Conservation (phyloP, 2,329 filamentous ascomycete species). For the Blastomyces silverae region DNA sequence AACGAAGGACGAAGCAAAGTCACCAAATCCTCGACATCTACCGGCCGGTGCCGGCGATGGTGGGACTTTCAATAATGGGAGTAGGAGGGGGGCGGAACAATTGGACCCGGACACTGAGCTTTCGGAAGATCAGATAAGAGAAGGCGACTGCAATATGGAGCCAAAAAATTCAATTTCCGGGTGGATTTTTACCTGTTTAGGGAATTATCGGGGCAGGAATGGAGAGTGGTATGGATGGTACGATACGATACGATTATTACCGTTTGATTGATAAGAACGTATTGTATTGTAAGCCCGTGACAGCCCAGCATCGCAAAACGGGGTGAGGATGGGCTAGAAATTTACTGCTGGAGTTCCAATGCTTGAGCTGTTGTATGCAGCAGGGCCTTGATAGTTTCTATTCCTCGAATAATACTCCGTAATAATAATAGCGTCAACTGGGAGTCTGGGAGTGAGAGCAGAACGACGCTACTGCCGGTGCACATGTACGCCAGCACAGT, state of each 20-base stretch:
- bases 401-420: no score
- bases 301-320: not conserved
- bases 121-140: slow-evolving; percentile 10
- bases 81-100: not conserved
- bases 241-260: not conserved
- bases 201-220: not conserved
- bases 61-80: not conserved
- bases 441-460: no score
- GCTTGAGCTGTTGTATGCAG: not conserved
- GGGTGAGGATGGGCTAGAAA: not conserved
- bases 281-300: no score
- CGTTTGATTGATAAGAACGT: slow-evolving; percentile 6
- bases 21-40: not conserved
- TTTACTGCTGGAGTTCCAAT: not conserved
- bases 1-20: not conserved
- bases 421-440: not conserved
- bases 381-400: not conserved
- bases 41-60: not conserved
- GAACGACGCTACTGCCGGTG: not conserved
- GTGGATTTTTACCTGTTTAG: not conserved
- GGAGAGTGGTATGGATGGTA: not conserved
- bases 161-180: not conserved
- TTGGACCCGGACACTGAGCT: no score
- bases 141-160: not conserved
- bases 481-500: not conserved